Evolutionary conservation across 2,329 filamentous ascomycete species (phyloP).

Genomic region (Venturia asperata): DNA sequence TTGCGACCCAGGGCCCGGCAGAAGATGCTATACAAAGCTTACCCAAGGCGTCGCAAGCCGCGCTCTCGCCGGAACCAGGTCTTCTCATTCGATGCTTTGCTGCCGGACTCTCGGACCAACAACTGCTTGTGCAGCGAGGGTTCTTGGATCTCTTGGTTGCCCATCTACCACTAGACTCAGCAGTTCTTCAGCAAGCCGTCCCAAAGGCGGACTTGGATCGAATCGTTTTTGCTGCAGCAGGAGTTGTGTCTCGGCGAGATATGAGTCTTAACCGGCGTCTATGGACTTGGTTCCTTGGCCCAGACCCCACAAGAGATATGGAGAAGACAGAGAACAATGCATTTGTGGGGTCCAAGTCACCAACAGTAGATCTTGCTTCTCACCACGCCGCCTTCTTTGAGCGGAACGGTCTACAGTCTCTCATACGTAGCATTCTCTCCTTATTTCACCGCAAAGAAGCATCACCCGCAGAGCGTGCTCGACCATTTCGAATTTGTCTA

Average conservation of each 20-base stretch:
- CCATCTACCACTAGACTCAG: slow-evolving; percentile 77
- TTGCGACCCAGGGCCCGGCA: slow-evolving; percentile 41
- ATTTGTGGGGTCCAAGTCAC: slow-evolving; percentile 45
- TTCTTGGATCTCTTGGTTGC: slow-evolving; percentile 90
- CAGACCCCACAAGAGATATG: slow-evolving; percentile 48
- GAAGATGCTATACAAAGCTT: slow-evolving; percentile 35
- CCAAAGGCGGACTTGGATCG: slow-evolving; percentile 71
- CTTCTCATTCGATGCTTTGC: slow-evolving; percentile 86
- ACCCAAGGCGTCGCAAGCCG: slow-evolving; percentile 52
- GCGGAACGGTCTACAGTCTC: slow-evolving; percentile 63
- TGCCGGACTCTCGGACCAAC: slow-evolving; percentile 77
- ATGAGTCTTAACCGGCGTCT: slow-evolving; percentile 93
- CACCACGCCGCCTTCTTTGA: slow-evolving; percentile 67
- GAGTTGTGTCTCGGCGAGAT: slow-evolving; percentile 80
- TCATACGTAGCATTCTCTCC: slow-evolving; percentile 66
- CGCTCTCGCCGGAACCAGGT: slow-evolving; percentile 84
- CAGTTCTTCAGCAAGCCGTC: slow-evolving; percentile 68
- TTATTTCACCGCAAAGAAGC: slow-evolving; percentile 59
- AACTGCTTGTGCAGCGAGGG: slow-evolving; percentile 85
- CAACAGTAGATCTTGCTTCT: slow-evolving; percentile 30
- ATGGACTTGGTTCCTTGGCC: slow-evolving; percentile 95
- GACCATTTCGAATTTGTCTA: slow-evolving; percentile 83
- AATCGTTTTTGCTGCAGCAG: slow-evolving; percentile 73
- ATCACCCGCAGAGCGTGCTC: slow-evolving; percentile 61
- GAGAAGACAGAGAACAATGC: slow-evolving; percentile 30